These are phyloP conservation scores for Scheffersomyces illinoinensis DNA, from an alignment of 1,139 yeast species.

Conservation along the genomic window DNA sequence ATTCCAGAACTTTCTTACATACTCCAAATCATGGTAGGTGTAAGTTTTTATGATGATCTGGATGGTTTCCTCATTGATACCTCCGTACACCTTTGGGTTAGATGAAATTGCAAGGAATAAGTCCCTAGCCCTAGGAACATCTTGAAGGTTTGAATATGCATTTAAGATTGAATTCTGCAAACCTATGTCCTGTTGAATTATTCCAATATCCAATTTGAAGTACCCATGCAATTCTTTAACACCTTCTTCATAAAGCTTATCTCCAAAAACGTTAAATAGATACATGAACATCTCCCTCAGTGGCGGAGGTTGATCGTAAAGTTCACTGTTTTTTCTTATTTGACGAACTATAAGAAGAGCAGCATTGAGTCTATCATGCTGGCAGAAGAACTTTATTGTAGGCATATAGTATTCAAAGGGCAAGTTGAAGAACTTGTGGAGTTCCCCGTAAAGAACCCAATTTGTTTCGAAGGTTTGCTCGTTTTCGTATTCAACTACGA, in stretches of 20 bases:
- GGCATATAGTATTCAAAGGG: constrained; percentile 65
- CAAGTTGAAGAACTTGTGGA: constrained; percentile 58
- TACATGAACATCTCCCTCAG: constrained; percentile 67
- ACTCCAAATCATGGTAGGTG: constrained; percentile 58
- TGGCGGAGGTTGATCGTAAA: constrained; percentile 50
- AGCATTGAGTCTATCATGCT: constrained; percentile 59
- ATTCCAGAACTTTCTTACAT: constrained; percentile 66
- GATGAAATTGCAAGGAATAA: constrained; percentile 61
- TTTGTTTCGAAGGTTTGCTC: constrained; percentile 51
- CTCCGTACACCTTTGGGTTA: constrained; percentile 48
- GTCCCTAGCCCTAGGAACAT: constrained; percentile 59
- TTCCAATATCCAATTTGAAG: constrained; percentile 62
- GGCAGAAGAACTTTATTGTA: constrained; percentile 60
- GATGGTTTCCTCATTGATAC: constrained; percentile 68
- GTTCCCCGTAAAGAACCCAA: constrained; percentile 64
- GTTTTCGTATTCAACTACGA: constrained; percentile 41
- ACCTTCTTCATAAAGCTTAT: constrained; percentile 63
- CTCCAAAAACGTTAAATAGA: constrained; percentile 64
- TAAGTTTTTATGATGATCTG: constrained; percentile 70
- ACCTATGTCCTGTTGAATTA: constrained; percentile 55
- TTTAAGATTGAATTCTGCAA: constrained; percentile 65
- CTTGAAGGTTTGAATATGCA: constrained; percentile 66
- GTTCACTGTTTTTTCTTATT: constrained; percentile 56
- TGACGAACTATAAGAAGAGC: constrained; percentile 66
- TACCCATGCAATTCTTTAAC: constrained; percentile 65